Evolutionary conservation across 768 basidiomycete genomes (phyloP).

Genomic region (Mycena epipterygia): DNA sequence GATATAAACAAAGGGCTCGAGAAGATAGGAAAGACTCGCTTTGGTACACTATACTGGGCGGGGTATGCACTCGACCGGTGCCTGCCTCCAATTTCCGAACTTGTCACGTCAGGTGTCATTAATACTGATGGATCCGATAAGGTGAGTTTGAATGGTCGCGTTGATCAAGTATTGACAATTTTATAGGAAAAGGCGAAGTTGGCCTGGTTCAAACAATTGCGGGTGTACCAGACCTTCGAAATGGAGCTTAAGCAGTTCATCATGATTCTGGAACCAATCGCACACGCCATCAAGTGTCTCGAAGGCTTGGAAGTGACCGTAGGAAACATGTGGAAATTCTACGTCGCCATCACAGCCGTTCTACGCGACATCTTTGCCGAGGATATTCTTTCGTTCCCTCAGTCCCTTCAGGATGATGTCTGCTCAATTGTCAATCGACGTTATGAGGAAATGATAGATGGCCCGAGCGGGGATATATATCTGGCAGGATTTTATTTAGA

Average conservation of each 20-base stretch:
- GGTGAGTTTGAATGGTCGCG: no score
- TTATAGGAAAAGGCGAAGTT: no score
- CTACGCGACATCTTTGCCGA: slow-evolving; percentile 24
- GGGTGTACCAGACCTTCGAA: no score
- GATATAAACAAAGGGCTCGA: no score
- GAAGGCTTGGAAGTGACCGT: slow-evolving; percentile 38
- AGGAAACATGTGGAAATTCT: slow-evolving; percentile 43
- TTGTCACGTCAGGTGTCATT: no score
- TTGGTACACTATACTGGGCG: slow-evolving; percentile 38
- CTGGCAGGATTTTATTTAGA: slow-evolving; percentile 31
- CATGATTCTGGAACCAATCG: no score
- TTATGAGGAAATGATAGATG: slow-evolving; percentile 39
- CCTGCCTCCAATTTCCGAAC: slow-evolving; percentile 30
- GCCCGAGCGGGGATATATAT: slow-evolving; percentile 36
- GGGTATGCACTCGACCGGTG: slow-evolving; percentile 27
- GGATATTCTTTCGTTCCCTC: slow-evolving; percentile 5
- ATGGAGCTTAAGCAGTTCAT: no score
- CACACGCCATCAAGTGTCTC: slow-evolving; percentile 37
- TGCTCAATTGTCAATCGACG: slow-evolving; percentile 31
- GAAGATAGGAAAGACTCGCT: slow-evolving; percentile 40
- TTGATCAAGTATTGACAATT: no score
- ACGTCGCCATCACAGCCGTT: slow-evolving; percentile 38
- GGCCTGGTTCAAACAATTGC: no score
- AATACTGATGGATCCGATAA: no score
- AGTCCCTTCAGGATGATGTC: slow-evolving; percentile 21